Conservation (phyloP, 306 rosid species). For the barrel medic (Medicago truncatula) region DNA sequence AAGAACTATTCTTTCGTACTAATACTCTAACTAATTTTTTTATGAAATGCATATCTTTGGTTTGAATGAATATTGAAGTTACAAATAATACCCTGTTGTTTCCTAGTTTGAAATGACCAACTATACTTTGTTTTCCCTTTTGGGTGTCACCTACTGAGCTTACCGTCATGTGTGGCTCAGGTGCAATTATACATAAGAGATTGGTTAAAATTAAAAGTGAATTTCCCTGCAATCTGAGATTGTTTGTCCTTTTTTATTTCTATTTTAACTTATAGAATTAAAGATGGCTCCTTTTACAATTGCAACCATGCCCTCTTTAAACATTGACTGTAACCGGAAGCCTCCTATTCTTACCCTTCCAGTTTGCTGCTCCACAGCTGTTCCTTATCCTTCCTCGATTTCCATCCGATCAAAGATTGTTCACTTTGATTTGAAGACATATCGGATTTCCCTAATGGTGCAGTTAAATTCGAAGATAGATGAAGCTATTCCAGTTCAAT, state of each 20-base stretch:
- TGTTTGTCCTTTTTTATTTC: not conserved
- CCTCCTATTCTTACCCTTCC: constrained; percentile 43
- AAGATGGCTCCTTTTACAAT: constrained; percentile 61
- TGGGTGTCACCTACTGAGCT: too few relatives aligned
- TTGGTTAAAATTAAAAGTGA: not conserved
- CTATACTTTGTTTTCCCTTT: not conserved
- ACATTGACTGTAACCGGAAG: constrained; percentile 43
- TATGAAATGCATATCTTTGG: constrained; percentile 35
- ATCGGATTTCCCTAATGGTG: constrained; percentile 65
- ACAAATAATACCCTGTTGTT: not conserved
- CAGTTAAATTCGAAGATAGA: constrained; percentile 80
- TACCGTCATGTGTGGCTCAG: too few relatives aligned
- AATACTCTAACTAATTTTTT: not conserved
- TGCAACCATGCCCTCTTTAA: constrained; percentile 49
- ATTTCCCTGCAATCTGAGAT: constrained; percentile 6
- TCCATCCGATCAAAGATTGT: constrained; percentile 46
- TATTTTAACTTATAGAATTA: not conserved
- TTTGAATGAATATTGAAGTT: constrained; percentile 24
- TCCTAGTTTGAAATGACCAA: not conserved
- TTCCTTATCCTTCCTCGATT: constrained; percentile 47
- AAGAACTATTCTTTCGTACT: not conserved
- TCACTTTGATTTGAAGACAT: constrained; percentile 78
- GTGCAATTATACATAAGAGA: not conserved
- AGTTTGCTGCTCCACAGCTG: constrained; percentile 51
- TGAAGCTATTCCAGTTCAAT: constrained; percentile 75